Conservation (phyloP, 495 filamentous ascomycete species). For the Tuber magnatum region DNA sequence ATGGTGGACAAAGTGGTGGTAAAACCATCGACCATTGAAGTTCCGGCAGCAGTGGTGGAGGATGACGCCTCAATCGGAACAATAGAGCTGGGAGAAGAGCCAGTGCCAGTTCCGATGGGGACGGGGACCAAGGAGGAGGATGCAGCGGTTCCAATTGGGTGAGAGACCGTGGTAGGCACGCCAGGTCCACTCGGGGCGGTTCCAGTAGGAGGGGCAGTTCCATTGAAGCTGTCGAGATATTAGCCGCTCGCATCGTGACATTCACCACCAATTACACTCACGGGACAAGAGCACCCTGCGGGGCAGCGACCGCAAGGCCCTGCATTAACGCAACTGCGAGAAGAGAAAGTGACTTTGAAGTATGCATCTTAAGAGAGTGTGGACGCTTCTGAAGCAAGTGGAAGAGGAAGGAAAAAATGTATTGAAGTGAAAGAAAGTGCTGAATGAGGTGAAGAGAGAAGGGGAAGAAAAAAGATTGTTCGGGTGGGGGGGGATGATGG, state of each 20-base stretch:
- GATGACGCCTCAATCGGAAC: neutral
- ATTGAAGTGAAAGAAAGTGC: neutral
- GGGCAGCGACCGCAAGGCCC: conserved; percentile 28
- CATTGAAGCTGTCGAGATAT: conserved; percentile 11
- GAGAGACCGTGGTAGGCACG: no score
- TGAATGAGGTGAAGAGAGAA: neutral
- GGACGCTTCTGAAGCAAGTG: neutral
- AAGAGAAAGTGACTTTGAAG: conserved; percentile 12
- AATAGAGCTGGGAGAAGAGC: neutral
- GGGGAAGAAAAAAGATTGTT: neutral
- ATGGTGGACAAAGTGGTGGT: conserved; percentile 3
- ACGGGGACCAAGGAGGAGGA: neutral
- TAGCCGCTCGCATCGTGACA: neutral
- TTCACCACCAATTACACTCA: neutral
- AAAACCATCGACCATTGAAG: conserved; percentile 4
- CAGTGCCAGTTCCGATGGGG: neutral
- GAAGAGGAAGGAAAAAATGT: neutral
- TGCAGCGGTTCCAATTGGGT: neutral
- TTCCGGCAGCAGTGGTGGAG: neutral
- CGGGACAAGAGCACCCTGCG: neutral
- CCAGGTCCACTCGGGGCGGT: neutral
- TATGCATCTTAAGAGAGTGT: conserved; percentile 12
- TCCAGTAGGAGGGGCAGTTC: neutral
- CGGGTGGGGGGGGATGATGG: neutral
- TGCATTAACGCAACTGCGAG: conserved; percentile 22